Evolutionary conservation across 805 yeast genomes (phyloP), one percentile per base, ranked within the genome.

Genomic region (Wickerhamomyces ciferrii): DNA sequence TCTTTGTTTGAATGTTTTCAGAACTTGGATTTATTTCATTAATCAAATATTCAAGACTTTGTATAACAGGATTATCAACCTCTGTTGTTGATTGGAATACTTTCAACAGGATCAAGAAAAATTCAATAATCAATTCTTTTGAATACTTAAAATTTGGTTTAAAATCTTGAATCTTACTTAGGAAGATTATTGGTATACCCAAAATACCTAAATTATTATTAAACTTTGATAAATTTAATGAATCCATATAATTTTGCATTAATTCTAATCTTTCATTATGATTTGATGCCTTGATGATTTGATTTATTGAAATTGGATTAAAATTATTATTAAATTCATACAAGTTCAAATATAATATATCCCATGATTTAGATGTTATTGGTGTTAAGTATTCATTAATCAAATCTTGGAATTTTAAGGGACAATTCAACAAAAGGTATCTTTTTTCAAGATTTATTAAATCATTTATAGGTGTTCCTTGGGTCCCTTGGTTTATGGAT

Each of bases 371-470:
- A 11, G 59, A 58, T 27, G 65, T 56, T 9, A 62, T 54, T 13
- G 61, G 78, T 41, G 72, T 66, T 6, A 76, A 59, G 51, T 79
- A 78, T 47, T 71, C 72, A 23, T 72, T 66, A 17, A 80, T 62
- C 45, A 79, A 61, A 50, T 78, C 82, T 41, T 70, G 76, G 47
- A 75, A 73, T 39, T 72, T 73, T 21, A 69, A 54, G 1, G 83
- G 81, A 44, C 80, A 74, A 47, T 70, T 75, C 43, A 77, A 62
- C n/a, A 78, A 56, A 21, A 78, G 54, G 47, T 71, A 72, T 49
- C 78, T 70, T 53, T 77, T 78, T 44, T 75, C 66, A 21, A 78
- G 58, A 41, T 68, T 64, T 43, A 75, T 65, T 34, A 75, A 52
- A 43, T 67, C 58, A 20, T 45, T 39, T 44, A 55, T 36, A n/a